Evolutionary conservation across 768 basidiomycete genomes (phyloP).

Genomic region (Amanita rimosa): DNA sequence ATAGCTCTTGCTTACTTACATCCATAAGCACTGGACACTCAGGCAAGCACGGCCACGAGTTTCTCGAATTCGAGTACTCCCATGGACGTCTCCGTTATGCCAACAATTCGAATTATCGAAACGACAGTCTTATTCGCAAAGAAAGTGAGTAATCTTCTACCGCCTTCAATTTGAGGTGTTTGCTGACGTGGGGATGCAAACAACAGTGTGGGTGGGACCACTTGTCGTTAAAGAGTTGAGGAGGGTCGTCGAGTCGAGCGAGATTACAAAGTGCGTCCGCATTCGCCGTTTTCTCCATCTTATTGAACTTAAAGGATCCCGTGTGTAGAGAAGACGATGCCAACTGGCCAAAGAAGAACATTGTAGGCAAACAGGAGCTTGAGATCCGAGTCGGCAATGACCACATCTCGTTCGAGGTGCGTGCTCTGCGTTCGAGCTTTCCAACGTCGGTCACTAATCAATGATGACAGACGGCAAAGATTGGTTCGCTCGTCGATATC

Average conservation of each 20-base stretch:
- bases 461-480: conserved; percentile 79
- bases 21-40: conserved; percentile 84
- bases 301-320: background rate
- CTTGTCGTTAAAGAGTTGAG: conserved; percentile 92
- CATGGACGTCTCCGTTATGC: conserved; percentile 95
- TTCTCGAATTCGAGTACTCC: conserved; percentile 96
- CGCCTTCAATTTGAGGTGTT: background rate
- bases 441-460: background rate
- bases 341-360: conserved; percentile 99
- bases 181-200: background rate
- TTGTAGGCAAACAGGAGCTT: conserved; percentile 96
- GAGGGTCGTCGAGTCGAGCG: conserved; percentile 84
- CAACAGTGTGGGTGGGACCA: conserved; percentile 89
- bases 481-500: conserved; percentile 93
- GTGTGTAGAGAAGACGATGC: conserved; percentile 85
- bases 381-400: conserved; percentile 91
- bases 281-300: background rate
- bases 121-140: conserved; percentile 96
- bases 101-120: conserved; percentile 98
- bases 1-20: background rate
- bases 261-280: conserved; percentile 77
- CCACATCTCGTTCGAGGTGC: conserved; percentile 93
- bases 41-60: conserved; percentile 96
- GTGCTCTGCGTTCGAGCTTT: conserved; percentile 11
- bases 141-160: conserved; percentile 64